Base-by-base conservation (phyloP, 306 rosid species). In the Dalbergia oliveri region DNA sequence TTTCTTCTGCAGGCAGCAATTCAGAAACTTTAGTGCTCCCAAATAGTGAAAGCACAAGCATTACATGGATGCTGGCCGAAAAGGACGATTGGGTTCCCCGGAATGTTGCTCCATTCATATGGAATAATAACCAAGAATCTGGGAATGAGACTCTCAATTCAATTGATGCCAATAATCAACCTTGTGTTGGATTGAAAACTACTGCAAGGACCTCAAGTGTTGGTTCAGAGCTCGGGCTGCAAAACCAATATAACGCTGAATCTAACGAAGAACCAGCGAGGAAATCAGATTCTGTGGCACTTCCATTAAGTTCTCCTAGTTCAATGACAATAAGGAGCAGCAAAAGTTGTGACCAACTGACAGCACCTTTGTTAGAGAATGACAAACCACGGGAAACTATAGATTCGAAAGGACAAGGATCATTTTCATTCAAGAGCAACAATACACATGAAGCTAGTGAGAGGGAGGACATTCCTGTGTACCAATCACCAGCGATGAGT, bases 1-100 rank as follows among this genome's bases (percentile, higher is more conserved):
- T 82, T 78, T 73, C 57, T 74, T 45, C n/a, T 87, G 84, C 88
- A 95, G 98, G 93, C 88, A 54, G 84, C 85, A 44, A 87, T 95
- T 73, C 82, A 56, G 98, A 95, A 60, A 88, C 89, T 73, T 14
- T 93, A 62, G 99, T 95, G 75, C 93, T 90, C 82, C 99, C 98
- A 34, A 93, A 93, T 82, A 75, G 88, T 67, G 98, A 90, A 86
- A 86, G 84, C 75, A n/a, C 87, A 35, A 83, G 85, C 78, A 75
- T 95, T 69, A 84, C 96, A n/a, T 93, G 93, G 90, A 95, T 95
- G 99, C 71, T 87, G 60, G 98, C 98, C 2, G 98, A 93, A 81
- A 91, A 91, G 72, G 88, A 93, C 13, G 97, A 95, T 81, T 95
- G 99, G 99, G 79, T 93, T 39, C 96, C 94, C 4, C 84, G 87